Evolutionary conservation across 345 rosid genomes (phyloP).

Genomic region (Brassica napus): DNA sequence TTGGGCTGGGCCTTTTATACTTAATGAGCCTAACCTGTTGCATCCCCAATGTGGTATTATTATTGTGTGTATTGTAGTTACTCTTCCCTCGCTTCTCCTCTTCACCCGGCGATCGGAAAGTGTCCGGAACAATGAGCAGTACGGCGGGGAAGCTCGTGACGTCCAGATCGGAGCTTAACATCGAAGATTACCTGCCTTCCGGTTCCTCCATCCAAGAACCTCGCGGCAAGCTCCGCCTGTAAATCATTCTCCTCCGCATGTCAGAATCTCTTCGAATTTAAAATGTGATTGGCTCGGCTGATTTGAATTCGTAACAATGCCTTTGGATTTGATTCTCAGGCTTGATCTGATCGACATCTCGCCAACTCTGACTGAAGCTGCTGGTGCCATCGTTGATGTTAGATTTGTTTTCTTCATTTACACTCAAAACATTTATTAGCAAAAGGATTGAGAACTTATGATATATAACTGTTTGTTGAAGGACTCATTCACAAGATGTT

Average conservation of each 20-base stretch:
- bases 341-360: conserved; percentile 91
- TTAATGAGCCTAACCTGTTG: conserved; percentile 24
- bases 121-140: conserved; percentile 22
- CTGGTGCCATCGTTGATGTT: conserved; percentile 97
- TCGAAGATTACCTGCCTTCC: conserved; percentile 96
- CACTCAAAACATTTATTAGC: neutral
- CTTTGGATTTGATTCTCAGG: conserved; percentile 36
- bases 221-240: conserved; percentile 87
- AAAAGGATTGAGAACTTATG: neutral
- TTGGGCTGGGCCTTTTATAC: conserved; percentile 3
- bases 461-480: conserved; percentile 28
- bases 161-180: conserved; percentile 78
- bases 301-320: neutral
- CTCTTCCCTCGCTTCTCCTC: neutral
- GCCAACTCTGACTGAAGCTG: conserved; percentile 90
- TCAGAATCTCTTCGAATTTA: neutral
- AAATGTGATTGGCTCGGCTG: conserved; percentile 2
- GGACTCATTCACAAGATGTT: conserved; percentile 94
- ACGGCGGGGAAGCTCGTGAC: conserved; percentile 48
- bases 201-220: conserved; percentile 86
- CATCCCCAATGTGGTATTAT: neutral
- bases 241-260: conserved; percentile 6
- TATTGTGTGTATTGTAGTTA: neutral
- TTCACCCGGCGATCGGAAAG: conserved; percentile 29
- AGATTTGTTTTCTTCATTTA: conserved; percentile 9